These are phyloP conservation scores for Gaultheria prostrata DNA, from an alignment of 148 eudicot species.

Conservation along the genomic window DNA sequence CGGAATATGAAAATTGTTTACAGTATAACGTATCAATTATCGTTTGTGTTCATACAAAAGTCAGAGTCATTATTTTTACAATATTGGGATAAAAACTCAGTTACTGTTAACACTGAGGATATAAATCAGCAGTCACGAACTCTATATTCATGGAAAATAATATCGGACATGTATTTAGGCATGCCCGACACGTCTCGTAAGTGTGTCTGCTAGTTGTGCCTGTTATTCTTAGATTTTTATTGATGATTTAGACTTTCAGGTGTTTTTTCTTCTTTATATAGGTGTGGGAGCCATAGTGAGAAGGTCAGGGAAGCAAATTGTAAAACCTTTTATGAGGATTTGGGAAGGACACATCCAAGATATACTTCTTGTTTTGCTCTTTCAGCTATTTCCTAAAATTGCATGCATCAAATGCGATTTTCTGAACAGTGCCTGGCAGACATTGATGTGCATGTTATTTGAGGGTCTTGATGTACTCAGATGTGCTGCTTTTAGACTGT, in stretches of 20 bases:
- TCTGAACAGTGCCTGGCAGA: not conserved
- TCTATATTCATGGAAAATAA: not conserved
- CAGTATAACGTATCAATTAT: not conserved
- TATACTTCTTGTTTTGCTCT: not conserved
- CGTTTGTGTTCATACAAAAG: not conserved
- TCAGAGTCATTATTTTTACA: not conserved
- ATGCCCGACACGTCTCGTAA: not conserved
- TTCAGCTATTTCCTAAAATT: not conserved
- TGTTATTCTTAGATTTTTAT: not conserved
- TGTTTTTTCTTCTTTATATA: not conserved
- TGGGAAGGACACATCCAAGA: constrained; percentile 1
- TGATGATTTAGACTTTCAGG: not conserved
- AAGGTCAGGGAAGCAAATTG: not conserved
- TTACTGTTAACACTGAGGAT: not conserved
- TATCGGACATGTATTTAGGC: not conserved
- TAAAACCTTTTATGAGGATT: not conserved
- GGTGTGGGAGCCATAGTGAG: not conserved
- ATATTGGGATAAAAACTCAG: not conserved
- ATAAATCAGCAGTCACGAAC: not conserved
- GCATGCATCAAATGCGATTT: not conserved
- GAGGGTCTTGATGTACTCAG: not conserved
- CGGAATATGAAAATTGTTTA: not conserved
- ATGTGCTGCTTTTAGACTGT: constrained; percentile 4
- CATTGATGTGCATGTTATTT: constrained; percentile 1
- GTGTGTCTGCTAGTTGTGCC: not conserved